Percentiles rank a stretch among this genome's conserved stretches.
Conservation (phyloP, 176 grass and related monocot species). For the Triticum aestivum region IWGSC_CS_RefSeq_v2.1 NC_057797.1:532772462-532772961, state of each 20-base stretch:
- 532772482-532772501: no score
- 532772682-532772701: not conserved
- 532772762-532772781: not conserved
- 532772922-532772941: not conserved
- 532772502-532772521: no score
- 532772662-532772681: not conserved
- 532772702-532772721: not conserved
- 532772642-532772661: not conserved
- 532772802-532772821: not conserved
- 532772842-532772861: not conserved
- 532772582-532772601: no score
- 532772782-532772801: not conserved
- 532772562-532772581: no score
- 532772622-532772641: no score
- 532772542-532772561: no score
- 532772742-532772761: constrained; percentile 3
- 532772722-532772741: not conserved
- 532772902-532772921: not conserved
- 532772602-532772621: no score
- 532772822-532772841: constrained; percentile 1
- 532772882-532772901: no score
- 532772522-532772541: no score
- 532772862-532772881: not conserved
- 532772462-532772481: no score
- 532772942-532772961: not conserved